Base-by-base conservation (phyloP, 2,329 filamentous ascomycete genomes). In the Aspergillus chevalieri region DNA sequence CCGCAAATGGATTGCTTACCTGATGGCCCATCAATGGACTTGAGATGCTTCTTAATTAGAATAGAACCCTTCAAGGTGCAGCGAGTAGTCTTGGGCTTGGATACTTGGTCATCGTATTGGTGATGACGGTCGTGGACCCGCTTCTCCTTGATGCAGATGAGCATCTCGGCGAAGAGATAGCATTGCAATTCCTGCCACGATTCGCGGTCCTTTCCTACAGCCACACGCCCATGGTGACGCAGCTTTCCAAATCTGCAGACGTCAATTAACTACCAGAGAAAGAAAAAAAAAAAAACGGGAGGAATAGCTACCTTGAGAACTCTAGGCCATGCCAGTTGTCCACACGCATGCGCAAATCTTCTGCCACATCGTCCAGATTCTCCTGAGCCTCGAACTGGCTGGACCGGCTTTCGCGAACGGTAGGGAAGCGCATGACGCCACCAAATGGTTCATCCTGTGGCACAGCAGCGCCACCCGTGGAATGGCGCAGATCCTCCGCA, bases 91-190 rank as follows among this genome's bases (percentile, higher is more conserved):
- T 86, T 91, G 49, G 79, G 78, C 19, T 78, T 79, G 1, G 76
- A 65, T 4, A 72, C 71, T 1, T 70, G 59, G 21, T 74, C 74
- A n/a, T 81, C 85, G 80, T 87, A 91, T 56, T 87, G 76, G 52
- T 61, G 76, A 53, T 61, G 66, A 43, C 68, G 61, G 36, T 76
- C 58, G 8, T 75, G 67, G 7, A 78, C 70, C 73, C 91, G 95
- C 80, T 96, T 97, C 72, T 97, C 93, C 72, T 97, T 98, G 53
- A 98, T 90, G 65, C 93, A 98, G 57, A 98, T 98, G 61, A 98
- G 86, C 93, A 98, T 98, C 73, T 98, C 93, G 4, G 87, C 89
- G 65, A 98, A 98, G 26, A 98, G 79, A 67, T 89, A 98, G 69
- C 93, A 98, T 68, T 98, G 91, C 48, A 98, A 74, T 67, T 97